Evolutionary conservation across 768 basidiomycete species (phyloP).

Genomic region (Leucogyrophana mollusca): DNA sequence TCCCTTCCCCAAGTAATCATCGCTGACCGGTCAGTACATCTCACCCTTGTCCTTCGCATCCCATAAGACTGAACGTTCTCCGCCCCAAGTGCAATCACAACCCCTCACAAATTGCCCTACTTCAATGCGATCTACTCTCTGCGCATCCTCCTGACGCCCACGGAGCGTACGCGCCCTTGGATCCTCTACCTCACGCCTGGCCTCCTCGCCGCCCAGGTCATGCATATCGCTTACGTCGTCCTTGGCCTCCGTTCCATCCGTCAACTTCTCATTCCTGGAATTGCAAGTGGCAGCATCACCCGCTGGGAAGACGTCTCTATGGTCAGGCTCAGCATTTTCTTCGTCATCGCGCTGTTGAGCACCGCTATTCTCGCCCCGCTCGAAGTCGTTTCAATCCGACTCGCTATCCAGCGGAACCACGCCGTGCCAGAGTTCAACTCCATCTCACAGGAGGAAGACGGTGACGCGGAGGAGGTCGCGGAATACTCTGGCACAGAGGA

Average conservation of each 20-base stretch:
- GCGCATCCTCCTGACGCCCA: constrained; percentile 74
- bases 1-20: constrained; percentile 69
- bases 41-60: background rate
- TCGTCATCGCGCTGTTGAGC: constrained; percentile 54
- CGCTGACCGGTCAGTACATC: constrained; percentile 62
- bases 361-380: constrained; percentile 66
- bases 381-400: constrained; percentile 75
- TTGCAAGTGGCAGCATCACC: constrained; percentile 32
- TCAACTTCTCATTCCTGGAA: constrained; percentile 59
- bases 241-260: constrained; percentile 42
- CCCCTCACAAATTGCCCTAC: constrained; percentile 74
- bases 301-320: constrained; percentile 43
- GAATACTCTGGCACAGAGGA: constrained; percentile 73
- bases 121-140: constrained; percentile 56
- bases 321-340: constrained; percentile 52
- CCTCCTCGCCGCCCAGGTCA: constrained; percentile 41
- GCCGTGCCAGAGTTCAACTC: constrained; percentile 73
- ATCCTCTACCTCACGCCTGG: constrained; percentile 79
- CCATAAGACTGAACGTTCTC: background rate
- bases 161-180: constrained; percentile 79
- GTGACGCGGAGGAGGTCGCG: constrained; percentile 53
- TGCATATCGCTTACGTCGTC: constrained; percentile 45
- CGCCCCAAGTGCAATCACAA: constrained; percentile 68
- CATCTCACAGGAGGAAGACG: constrained; percentile 70
- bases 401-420: constrained; percentile 85